Percentiles rank a stretch among this genome's conserved stretches.
Conservation (phyloP, 805 yeast genomes). For the Ogataea ramenticola region DNA sequence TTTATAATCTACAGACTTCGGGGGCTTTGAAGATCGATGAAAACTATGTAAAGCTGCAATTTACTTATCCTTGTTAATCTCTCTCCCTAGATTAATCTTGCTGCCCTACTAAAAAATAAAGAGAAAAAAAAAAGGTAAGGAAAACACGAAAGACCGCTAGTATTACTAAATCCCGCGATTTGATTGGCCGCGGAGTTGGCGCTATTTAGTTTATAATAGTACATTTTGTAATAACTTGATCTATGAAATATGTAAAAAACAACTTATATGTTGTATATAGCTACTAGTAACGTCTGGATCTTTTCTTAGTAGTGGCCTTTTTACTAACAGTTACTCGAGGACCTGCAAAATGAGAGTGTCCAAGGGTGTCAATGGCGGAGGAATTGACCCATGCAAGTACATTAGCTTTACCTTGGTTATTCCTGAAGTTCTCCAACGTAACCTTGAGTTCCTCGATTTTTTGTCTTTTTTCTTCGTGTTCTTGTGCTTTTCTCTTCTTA, state of each 20-base stretch:
- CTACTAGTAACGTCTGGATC: background rate
- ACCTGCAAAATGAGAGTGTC: conserved; percentile 52
- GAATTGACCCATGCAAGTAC: conserved; percentile 59
- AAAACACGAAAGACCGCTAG: background rate
- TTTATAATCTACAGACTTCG: too few relatives aligned
- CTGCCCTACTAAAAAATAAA: background rate
- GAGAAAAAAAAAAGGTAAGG: background rate
- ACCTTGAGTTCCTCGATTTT: conserved; percentile 17
- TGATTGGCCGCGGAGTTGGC: background rate
- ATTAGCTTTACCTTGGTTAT: conserved; percentile 35
- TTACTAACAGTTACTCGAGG: conserved; percentile 15
- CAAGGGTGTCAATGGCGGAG: conserved; percentile 43
- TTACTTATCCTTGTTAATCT: too few relatives aligned
- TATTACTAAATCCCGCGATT: background rate
- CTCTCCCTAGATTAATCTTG: too few relatives aligned
- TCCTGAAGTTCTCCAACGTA: conserved; percentile 25
- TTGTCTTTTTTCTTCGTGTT: conserved; percentile 25
- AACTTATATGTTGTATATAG: too few relatives aligned
- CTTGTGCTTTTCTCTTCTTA: conserved; percentile 24
- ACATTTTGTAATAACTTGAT: too few relatives aligned
- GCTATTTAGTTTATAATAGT: too few relatives aligned
- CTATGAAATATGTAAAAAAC: too few relatives aligned
- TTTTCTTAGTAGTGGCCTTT: conserved; percentile 2
- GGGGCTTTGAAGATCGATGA: too few relatives aligned
- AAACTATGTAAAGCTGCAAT: too few relatives aligned